Evolutionary conservation across 805 yeast species (phyloP), one percentile per base, ranked within the genome.

Genomic region (Schizosaccharomyces osmophilus): DNA sequence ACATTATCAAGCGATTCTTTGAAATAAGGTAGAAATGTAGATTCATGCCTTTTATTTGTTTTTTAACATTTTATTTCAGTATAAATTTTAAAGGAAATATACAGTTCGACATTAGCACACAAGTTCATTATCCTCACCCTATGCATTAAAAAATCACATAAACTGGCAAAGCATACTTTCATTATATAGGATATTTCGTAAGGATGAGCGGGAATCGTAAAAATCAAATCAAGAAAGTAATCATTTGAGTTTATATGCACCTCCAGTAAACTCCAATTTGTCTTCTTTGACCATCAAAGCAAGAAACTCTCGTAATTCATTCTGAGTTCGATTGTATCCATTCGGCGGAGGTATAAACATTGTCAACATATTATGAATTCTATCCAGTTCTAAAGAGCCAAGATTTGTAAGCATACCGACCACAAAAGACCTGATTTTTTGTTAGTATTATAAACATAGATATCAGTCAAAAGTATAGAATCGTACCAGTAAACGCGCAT

Each of bases 401-500:
- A 81, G 70, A 63, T 82, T 82, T 3, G 78, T 78, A 31, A 82
- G 70, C 80, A 82, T 81, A 3, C 80, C 81, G 19, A 68, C 69
- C 36, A 82, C 74, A 65, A 76, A 79, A 0, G 82, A 78, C 76
- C 68, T 64, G 60, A 63, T 64, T 5, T 68, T 62, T 60, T 67
- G 68, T 45, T 45, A 45, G 51, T 22, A 19, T 22, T 11, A 2
- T 22, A 19, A 24, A 1, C 26, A 22, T 29, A 51, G 4, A 29
- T 5, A 9, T 9, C 13, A 19, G n/a, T 22, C 3, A 4, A 6
- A 13, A 29, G 22, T 24, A 4, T 6, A 3, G 17, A 8, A 29
- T 9, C 57, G 15, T 51, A 51, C 57, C 57, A 51, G 17, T 51
- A 51, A 29, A 51, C 36, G n/a, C 57, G 57, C 57, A 51, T 51